A percentile compares a stretch with the other conserved stretches of the same genome.
Conservation (phyloP, 2,329 filamentous ascomycete species). For the Fusarium xyrophilum region DNA sequence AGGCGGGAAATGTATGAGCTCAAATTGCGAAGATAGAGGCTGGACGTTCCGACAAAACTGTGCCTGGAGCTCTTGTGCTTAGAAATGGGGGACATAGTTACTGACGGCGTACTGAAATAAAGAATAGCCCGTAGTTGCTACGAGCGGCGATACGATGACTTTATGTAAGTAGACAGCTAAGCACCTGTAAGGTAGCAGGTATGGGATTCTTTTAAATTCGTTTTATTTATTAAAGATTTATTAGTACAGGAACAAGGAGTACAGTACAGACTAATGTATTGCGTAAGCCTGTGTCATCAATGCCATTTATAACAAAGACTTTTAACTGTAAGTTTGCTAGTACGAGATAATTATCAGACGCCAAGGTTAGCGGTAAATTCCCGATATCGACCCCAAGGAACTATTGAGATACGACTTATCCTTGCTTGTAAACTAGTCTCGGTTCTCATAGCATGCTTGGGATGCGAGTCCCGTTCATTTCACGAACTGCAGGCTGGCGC, state of each 20-base stretch:
- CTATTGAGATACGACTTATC: not conserved
- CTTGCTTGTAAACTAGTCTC: no score
- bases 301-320: not conserved
- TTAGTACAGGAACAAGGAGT: not conserved
- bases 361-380: not conserved
- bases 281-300: not conserved
- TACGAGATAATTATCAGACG: not conserved
- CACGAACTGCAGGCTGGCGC: not conserved
- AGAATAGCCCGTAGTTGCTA: not conserved
- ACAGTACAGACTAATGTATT: not conserved
- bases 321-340: not conserved
- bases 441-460: not conserved
- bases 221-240: rapidly evolving
- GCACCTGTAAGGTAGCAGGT: not conserved
- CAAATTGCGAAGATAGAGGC: not conserved
- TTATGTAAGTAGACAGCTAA: not conserved
- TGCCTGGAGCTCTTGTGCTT: not conserved
- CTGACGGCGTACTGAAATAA: not conserved
- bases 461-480: not conserved
- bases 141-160: not conserved
- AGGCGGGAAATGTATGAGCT: not conserved
- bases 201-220: not conserved
- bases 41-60: not conserved
- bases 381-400: not conserved
- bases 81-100: not conserved